Percentiles rank a stretch among this genome's conserved stretches.
Evolutionary conservation across 2,329 filamentous ascomycete genomes (phyloP).

Genomic region (Colletotrichum spaethianum): DNA sequence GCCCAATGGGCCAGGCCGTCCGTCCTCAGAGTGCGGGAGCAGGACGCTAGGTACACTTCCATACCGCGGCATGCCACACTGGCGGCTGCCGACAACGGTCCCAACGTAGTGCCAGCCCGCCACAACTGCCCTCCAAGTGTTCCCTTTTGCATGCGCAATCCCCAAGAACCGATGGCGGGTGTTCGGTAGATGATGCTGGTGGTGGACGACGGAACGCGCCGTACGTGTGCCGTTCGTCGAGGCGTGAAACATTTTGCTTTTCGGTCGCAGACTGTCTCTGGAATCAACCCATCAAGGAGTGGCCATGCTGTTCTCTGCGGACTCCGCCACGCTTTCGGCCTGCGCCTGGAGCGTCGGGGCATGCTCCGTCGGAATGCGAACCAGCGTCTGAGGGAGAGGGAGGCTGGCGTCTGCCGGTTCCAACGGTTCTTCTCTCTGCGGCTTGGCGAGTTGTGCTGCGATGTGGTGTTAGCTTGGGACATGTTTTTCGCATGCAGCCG

Average conservation of each 20-base stretch:
- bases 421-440: constrained; percentile 60
- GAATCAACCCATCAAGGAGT: constrained; percentile 10
- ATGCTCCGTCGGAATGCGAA: constrained; percentile 88
- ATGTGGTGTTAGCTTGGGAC: constrained; percentile 11
- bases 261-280: background rate
- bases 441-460: constrained; percentile 78
- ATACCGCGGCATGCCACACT: constrained; percentile 1
- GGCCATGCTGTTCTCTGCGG: constrained; percentile 50
- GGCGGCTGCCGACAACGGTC: background rate
- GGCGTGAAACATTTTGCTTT: constrained; percentile 15
- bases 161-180: background rate
- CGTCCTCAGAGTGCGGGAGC: constrained; percentile 1
- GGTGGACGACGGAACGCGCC: background rate
- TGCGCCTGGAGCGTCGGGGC: constrained; percentile 75
- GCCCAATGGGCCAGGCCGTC: constrained; percentile 24
- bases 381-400: constrained; percentile 82
- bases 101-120: background rate
- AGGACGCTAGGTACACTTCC: background rate
- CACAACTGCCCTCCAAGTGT: background rate
- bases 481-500: background rate
- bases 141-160: background rate
- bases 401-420: constrained; percentile 46
- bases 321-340: constrained; percentile 65
- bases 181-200: background rate
- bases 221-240: background rate